Evolutionary conservation across 495 filamentous ascomycete genomes (phyloP).

Genomic region (Trichoderma orchidacearum): DNA sequence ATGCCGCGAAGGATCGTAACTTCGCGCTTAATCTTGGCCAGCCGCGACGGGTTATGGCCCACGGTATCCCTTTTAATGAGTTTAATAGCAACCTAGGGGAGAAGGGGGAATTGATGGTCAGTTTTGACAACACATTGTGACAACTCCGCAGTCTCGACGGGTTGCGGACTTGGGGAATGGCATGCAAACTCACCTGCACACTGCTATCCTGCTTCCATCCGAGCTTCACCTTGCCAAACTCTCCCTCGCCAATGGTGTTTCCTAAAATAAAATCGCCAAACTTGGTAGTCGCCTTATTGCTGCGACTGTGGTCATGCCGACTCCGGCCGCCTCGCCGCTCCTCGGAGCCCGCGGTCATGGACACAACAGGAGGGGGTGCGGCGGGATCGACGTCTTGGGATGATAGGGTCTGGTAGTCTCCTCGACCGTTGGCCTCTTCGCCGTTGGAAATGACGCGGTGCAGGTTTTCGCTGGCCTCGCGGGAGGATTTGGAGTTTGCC

Average conservation of each 20-base stretch:
- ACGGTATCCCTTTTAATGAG: constrained; percentile 85
- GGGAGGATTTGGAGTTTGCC: constrained; percentile 32
- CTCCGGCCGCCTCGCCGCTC: constrained; percentile 48
- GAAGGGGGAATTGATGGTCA: no score
- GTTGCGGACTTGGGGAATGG: no score
- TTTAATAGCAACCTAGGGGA: constrained; percentile 98
- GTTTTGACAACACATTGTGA: no score
- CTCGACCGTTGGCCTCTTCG: constrained; percentile 36
- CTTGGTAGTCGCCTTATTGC: constrained; percentile 57
- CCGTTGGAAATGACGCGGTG: constrained; percentile 72
- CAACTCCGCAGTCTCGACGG: no score
- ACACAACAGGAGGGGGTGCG: constrained; percentile 39
- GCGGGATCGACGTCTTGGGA: constrained; percentile 18
- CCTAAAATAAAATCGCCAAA: constrained; percentile 94
- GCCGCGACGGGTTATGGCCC: constrained; percentile 68
- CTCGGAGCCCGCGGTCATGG: constrained; percentile 46
- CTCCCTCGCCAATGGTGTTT: constrained; percentile 93
- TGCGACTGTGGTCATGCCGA: constrained; percentile 58
- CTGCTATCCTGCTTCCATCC: constrained; percentile 97
- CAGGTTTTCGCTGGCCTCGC: constrained; percentile 58
- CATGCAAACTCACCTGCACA: constrained; percentile 44
- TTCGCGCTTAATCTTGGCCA: constrained; percentile 96
- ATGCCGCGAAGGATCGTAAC: constrained; percentile 79
- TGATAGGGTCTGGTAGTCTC: constrained; percentile 18
- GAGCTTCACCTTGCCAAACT: constrained; percentile 98